Evolutionary conservation across 2,329 filamentous ascomycete species (phyloP).

Genomic region (Dactylellina sp.): DNA sequence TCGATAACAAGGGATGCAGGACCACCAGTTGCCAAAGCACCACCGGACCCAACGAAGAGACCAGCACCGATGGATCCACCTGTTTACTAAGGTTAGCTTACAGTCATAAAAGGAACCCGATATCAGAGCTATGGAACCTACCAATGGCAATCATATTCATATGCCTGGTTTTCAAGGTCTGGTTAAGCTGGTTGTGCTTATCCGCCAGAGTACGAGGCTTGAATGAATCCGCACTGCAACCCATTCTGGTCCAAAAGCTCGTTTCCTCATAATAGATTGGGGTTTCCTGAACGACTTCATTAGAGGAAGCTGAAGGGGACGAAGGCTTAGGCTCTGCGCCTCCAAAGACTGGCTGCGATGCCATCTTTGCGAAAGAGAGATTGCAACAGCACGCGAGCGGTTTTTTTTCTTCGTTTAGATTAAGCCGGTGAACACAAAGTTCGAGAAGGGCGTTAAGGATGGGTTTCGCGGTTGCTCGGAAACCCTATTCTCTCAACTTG

Average conservation of each 20-base stretch:
- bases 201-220: constrained; percentile 61
- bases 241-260: constrained; percentile 64
- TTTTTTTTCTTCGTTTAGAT: constrained; percentile 4
- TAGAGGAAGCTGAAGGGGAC: background rate
- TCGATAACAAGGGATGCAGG: constrained; percentile 60
- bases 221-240: constrained; percentile 64
- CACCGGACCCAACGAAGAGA: constrained; percentile 73
- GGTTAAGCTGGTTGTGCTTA: constrained; percentile 64
- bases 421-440: background rate
- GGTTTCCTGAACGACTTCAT: constrained; percentile 14
- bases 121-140: constrained; percentile 72
- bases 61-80: constrained; percentile 73
- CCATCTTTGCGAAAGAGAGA: constrained; percentile 21
- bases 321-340: constrained; percentile 30
- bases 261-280: constrained; percentile 58
- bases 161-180: constrained; percentile 70
- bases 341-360: constrained; percentile 25
- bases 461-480: constrained; percentile 9
- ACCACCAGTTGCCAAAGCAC: constrained; percentile 68
- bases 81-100: too few species aligned
- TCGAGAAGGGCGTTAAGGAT: background rate
- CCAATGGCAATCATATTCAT: constrained; percentile 74
- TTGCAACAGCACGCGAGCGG: constrained; percentile 27
- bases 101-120: constrained; percentile 72
- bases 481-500: constrained; percentile 20